Evolutionary conservation across 2,329 filamentous ascomycete species (phyloP), one percentile per base, ranked within the genome.

Genomic region (Capronia americana): DNA sequence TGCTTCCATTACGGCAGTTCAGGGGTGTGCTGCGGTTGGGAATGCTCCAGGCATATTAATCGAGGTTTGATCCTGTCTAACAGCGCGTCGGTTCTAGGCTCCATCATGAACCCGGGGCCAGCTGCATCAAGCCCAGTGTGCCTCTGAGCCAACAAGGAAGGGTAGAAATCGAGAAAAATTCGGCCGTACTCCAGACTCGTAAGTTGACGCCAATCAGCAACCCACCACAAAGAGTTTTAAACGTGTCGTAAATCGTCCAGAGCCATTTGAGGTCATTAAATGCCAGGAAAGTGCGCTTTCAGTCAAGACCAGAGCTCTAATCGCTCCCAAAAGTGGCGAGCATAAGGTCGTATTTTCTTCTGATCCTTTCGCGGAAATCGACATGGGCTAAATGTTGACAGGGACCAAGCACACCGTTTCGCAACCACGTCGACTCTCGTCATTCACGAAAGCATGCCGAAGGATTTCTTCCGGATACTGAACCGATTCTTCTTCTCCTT

Each of bases 401-500:
- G 10, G 24, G n/a, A 26, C 14, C 38, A 3, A n/a, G 8, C 20
- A 26, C 48, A 11, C 53, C 24, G 17, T 55, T 11, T 17, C 17
- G 12, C 24, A 17, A 20, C 7, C 28, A n/a, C 23, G 4, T 34
- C 24, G 11, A 34, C 24, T 12, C 14, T 51, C 28, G 54, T 34
- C 12, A 28, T 38, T 54, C 38, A 61, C 24, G 58, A 61, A 57
- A 75, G 70, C 65, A 79, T 75, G 70, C 75, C 79, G 63, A 80
- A 81, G 6, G 77, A 79, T 69, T 80, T 82, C 71, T 80, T 81
- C 57, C 78, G 73, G 62, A 82, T 71, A 61, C 78, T 80, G 72
- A 82, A 82, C 46, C 77, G 77, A 67, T 77, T 79, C 73, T 76
- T 80, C 69, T 73, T 75, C 56, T 75, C 73, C 61, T 75, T 78